phyloP scores from a whole-genome alignment of 2,329 filamentous ascomycete genomes.

The Mycosphaerelloides madeirae region DNA sequence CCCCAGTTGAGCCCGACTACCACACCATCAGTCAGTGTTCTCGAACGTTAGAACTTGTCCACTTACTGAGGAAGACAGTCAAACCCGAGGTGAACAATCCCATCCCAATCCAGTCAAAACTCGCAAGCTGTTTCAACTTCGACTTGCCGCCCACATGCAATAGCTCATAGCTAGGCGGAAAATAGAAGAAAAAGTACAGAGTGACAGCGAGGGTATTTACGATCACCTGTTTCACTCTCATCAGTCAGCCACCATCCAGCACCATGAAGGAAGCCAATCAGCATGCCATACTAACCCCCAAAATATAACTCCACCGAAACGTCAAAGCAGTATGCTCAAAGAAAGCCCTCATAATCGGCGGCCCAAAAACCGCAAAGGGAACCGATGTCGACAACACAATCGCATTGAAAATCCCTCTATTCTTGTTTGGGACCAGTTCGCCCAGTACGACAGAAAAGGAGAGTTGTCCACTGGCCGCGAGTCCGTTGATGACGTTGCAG shows the following conservation, averaged over 20 bases:
- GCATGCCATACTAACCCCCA: conserved; percentile 3
- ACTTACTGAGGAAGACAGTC: conserved; percentile 16
- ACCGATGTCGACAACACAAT: conserved; percentile 14
- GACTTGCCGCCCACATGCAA: conserved; percentile 15
- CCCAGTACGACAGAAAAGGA: conserved; percentile 17
- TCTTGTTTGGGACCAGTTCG: conserved; percentile 15
- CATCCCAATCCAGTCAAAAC: conserved; percentile 18
- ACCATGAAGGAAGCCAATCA: too few relatives aligned
- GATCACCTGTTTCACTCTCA: too few relatives aligned
- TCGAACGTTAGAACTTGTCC: too few relatives aligned
- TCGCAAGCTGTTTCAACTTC: conserved; percentile 9
- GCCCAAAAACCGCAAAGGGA: conserved; percentile 17
- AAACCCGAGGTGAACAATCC: conserved; percentile 16
- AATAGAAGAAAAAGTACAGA: conserved; percentile 18
- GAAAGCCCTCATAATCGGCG: conserved; percentile 15
- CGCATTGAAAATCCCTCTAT: conserved; percentile 15
- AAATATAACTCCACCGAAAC: conserved; percentile 16
- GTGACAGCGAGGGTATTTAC: conserved; percentile 16
- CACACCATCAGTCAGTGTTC: too few relatives aligned
- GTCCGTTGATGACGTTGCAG: conserved; percentile 16
- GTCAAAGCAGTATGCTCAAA: conserved; percentile 12
- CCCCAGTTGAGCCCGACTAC: conserved; percentile 21
- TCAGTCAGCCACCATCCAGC: too few relatives aligned
- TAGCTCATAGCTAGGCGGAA: conserved; percentile 14
- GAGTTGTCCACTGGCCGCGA: conserved; percentile 16